Evolutionary conservation across 495 filamentous ascomycete species (phyloP), one percentile per base, ranked within the genome.

Genomic region (Annulohypoxylon nitens): DNA sequence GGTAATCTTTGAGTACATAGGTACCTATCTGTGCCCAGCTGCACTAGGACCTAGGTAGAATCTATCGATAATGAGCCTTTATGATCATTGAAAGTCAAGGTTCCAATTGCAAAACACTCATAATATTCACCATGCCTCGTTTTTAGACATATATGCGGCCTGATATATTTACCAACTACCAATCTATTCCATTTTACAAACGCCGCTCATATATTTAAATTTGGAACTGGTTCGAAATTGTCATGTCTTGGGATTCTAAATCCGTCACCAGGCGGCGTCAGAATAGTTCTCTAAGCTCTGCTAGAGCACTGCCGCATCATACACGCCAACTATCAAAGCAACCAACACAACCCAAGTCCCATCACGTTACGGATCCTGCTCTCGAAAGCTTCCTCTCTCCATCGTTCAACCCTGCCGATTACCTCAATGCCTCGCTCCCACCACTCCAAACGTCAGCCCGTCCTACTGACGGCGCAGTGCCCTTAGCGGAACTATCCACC

Each of bases 391-490:
- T 97, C 79, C 85, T 93, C 30, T 82, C 86, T 51, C 87, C 90
- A 10, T 86, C 89, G 60, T 97, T 97, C 79, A 92, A 95, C 81
- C 86, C 93, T 16, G 91, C 88, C 74, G 88, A 91, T 41, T 97
- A 93, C 81, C 88, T 97, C 75, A 97, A 97, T 80, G 82, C 87
- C 53, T 86, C 87, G 11, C 86, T 97, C 7, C 92, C 93, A 5
- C 76, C 89, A 6, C 85, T 93, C 3, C 86, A 90, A 26, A 86
- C 71, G 9, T 59, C 74, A 26, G 14, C 70, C 14, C 63, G 60
- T 10, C 43, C 73, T 51, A 75, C 58, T 37, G 80, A 83, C 18
- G 80, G 79, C 25, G 83, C 89, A 18, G 87, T 93, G 14, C 84
- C 93, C 6, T 85, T 98, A 53, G 85, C 92, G 43, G 91, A 95